phyloP scores from a whole-genome alignment of 2,329 filamentous ascomycete species.

The Colletotrichum sp. region DNA sequence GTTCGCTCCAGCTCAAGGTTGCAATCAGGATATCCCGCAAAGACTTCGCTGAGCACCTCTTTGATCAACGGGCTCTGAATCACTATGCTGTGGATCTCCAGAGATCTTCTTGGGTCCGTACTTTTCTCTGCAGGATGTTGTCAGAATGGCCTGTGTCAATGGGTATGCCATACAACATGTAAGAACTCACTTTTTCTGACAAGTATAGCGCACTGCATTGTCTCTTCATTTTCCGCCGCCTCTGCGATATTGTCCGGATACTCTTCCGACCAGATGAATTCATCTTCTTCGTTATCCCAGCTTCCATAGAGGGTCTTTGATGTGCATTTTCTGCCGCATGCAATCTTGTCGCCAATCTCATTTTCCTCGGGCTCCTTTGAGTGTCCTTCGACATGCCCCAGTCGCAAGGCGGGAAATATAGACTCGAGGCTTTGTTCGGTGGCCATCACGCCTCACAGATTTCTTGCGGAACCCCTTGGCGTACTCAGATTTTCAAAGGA shows the following conservation, averaged over 20 bases:
- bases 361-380: background rate
- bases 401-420: background rate
- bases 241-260: background rate
- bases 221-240: background rate
- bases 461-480: background rate
- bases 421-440: background rate
- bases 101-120: background rate
- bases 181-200: background rate
- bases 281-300: background rate
- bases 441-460: background rate
- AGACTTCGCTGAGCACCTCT: background rate
- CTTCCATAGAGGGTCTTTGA: background rate
- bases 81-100: background rate
- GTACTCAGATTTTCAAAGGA: background rate
- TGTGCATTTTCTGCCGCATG: background rate
- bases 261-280: background rate
- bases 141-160: background rate
- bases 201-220: background rate
- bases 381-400: background rate
- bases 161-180: rapidly evolving
- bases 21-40: background rate
- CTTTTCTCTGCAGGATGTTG: background rate
- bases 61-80: background rate
- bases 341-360: background rate
- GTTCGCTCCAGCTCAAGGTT: background rate